A percentile compares a stretch with the other conserved stretches of the same genome.
phyloP scores from a whole-genome alignment of 169 alveolate genomes.

The Eimeria acervulina region DNA sequence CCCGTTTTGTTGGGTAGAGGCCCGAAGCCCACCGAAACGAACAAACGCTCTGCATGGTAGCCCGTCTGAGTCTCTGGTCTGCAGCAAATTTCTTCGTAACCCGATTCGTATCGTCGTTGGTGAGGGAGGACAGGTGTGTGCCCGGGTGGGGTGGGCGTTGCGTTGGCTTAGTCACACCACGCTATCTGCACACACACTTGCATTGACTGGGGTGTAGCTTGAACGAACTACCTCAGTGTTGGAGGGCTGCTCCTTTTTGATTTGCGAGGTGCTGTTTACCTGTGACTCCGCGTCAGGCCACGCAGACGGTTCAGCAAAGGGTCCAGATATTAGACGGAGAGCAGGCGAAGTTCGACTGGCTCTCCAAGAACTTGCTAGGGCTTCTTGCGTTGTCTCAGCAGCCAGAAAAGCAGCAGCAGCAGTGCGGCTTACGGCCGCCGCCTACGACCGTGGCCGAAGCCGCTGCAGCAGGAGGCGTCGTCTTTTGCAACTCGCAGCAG shows the following conservation, averaged over 20 bases:
- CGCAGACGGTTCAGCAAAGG: slow-evolving; percentile 76
- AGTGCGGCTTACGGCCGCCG: slow-evolving; percentile 25
- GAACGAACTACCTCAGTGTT: not conserved
- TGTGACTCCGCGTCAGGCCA: slow-evolving; percentile 47
- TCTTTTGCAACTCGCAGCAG: slow-evolving; percentile 82
- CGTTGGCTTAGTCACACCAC: not conserved
- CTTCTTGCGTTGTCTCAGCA: slow-evolving; percentile 61
- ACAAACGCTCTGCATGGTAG: not conserved
- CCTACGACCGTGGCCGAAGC: slow-evolving; percentile 52
- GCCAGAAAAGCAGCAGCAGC: slow-evolving; percentile 49
- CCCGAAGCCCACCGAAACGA: not conserved
- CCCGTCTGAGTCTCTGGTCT: slow-evolving; percentile 6
- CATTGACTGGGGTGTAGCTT: not conserved
- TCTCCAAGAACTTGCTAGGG: slow-evolving; percentile 51
- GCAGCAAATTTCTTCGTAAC: slow-evolving; percentile 79
- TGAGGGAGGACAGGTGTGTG: slow-evolving; percentile 82
- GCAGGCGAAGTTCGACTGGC: slow-evolving; percentile 77
- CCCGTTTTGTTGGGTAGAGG: not conserved
- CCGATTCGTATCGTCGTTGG: slow-evolving; percentile 80
- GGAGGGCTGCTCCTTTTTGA: not conserved
- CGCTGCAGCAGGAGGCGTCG: slow-evolving; percentile 53
- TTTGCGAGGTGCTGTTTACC: not conserved
- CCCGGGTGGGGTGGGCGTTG: not conserved
- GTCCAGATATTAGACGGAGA: slow-evolving; percentile 68
- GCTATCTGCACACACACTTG: not conserved